Percentiles rank a stretch among this genome's conserved stretches.
phyloP scores from a whole-genome alignment of 2,329 filamentous ascomycete genomes.

The Talaromyces sp. region DNA sequence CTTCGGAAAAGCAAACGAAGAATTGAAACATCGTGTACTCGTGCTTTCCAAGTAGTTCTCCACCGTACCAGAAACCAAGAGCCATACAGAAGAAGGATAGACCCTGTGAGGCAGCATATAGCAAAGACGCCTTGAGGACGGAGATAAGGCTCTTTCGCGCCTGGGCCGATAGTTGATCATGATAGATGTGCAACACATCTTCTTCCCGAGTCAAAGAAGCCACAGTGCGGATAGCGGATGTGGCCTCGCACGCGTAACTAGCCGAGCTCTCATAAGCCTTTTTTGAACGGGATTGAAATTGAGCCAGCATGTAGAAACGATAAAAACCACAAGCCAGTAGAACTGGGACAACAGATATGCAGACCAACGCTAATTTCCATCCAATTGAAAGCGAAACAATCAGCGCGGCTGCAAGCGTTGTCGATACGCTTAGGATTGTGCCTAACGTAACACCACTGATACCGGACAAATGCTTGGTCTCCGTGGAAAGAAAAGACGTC shows the following conservation, averaged over 20 bases:
- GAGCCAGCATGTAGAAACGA: conserved; percentile 76
- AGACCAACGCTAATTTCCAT: conserved; percentile 87
- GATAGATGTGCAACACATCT: conserved; percentile 72
- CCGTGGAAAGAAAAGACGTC: conserved; percentile 81
- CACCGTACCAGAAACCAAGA: conserved; percentile 90
- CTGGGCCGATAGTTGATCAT: conserved; percentile 60
- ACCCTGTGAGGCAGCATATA: conserved; percentile 82
- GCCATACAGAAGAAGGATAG: conserved; percentile 78
- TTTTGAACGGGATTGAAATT: conserved; percentile 75
- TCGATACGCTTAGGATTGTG: conserved; percentile 72
- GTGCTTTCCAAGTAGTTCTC: conserved; percentile 62
- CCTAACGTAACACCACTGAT: conserved; percentile 83
- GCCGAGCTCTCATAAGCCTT: conserved; percentile 74
- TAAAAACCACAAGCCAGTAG: conserved; percentile 78
- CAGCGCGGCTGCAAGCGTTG: conserved; percentile 73
- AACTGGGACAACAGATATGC: conserved; percentile 70
- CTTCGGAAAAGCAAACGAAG: conserved; percentile 80
- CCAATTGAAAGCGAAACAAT: conserved; percentile 65
- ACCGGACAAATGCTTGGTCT: conserved; percentile 85
- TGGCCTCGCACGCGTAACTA: conserved; percentile 85
- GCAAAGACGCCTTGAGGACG: conserved; percentile 66
- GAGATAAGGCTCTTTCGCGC: conserved; percentile 65
- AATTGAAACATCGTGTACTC: conserved; percentile 81
- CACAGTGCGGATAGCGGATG: conserved; percentile 87
- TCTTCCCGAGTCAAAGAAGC: conserved; percentile 81